phyloP scores from a whole-genome alignment of 2,329 filamentous ascomycete genomes.

The Neonectria neomacrospora region DNA sequence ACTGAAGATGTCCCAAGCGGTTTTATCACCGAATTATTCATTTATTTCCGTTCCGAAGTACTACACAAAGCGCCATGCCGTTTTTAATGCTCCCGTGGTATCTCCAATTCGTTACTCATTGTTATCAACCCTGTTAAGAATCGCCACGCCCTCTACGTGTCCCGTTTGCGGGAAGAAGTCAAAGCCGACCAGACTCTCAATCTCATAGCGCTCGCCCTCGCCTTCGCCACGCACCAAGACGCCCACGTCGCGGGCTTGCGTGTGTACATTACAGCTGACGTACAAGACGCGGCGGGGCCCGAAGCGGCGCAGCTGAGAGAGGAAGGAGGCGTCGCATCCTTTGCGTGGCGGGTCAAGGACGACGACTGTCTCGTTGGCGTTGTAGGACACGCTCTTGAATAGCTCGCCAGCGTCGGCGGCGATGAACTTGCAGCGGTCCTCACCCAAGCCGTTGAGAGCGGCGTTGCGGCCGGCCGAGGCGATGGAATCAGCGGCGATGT shows the following conservation, averaged over 20 bases:
- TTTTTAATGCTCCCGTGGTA: conserved; percentile 23
- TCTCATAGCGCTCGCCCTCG: conserved; percentile 72
- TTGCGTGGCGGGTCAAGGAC: conserved; percentile 97
- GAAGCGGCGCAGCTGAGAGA: conserved; percentile 82
- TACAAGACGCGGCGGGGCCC: conserved; percentile 86
- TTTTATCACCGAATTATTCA: conserved; percentile 22
- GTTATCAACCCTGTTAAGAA: conserved; percentile 66
- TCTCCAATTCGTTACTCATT: conserved; percentile 27
- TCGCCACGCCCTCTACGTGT: conserved; percentile 75
- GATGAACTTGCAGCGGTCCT: conserved; percentile 81
- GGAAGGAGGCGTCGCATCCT: conserved; percentile 88
- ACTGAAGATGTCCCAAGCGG: conserved; percentile 14
- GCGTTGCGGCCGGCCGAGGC: conserved; percentile 83
- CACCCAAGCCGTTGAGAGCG: conserved; percentile 74
- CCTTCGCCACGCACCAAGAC: conserved; percentile 78
- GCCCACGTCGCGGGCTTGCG: conserved; percentile 92
- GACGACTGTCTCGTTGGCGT: conserved; percentile 86
- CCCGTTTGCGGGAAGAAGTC: conserved; percentile 95
- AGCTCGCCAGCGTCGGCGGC: conserved; percentile 87
- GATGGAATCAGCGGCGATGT: conserved; percentile 85
- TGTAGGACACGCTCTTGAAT: conserved; percentile 80
- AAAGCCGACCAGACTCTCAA: conserved; percentile 92
- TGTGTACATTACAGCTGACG: conserved; percentile 98
- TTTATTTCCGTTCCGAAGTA: conserved; percentile 20
- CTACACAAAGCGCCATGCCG: conserved; percentile 24